Percentiles rank a stretch among this genome's conserved stretches.
These are phyloP conservation scores for Eremothecium cymbalariae DNA, from an alignment of 1,139 yeast species.

Conservation along the genomic window DNA sequence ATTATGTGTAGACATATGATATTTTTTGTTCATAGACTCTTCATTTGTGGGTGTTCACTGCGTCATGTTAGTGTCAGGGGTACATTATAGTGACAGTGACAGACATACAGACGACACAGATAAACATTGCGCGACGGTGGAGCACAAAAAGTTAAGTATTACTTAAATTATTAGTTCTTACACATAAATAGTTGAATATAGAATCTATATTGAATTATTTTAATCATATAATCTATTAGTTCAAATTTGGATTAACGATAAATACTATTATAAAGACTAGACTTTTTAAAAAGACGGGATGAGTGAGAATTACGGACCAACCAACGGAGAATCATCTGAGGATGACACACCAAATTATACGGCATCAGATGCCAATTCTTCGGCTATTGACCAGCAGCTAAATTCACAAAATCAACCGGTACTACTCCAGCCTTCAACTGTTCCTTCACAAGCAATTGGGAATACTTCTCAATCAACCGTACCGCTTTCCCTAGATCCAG, in stretches of 20 bases:
- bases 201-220: constrained; percentile 1
- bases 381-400: constrained; percentile 1
- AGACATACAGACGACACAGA: constrained; percentile 2
- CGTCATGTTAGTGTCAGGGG: constrained; percentile 6
- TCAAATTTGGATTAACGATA: not conserved
- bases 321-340: constrained; percentile 3
- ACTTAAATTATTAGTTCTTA: not conserved
- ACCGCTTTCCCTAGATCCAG: no score
- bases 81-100: constrained; percentile 2
- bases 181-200: constrained; percentile 3
- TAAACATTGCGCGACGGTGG: constrained; percentile 3
- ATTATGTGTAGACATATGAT: no score
- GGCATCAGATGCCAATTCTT: constrained; percentile 1
- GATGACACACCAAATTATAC: constrained; percentile 3
- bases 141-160: constrained; percentile 1
- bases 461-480: constrained; percentile 1
- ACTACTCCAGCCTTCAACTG: not conserved
- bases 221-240: not conserved
- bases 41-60: constrained; percentile 2
- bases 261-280: not conserved
- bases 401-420: not conserved
- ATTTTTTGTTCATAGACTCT: no score
- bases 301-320: constrained; percentile 6
- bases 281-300: no score
- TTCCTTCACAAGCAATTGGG: not conserved